These are phyloP conservation scores for Coprinellus micaceus DNA, from an alignment of 768 basidiomycete genomes.

Conservation along the genomic window DNA sequence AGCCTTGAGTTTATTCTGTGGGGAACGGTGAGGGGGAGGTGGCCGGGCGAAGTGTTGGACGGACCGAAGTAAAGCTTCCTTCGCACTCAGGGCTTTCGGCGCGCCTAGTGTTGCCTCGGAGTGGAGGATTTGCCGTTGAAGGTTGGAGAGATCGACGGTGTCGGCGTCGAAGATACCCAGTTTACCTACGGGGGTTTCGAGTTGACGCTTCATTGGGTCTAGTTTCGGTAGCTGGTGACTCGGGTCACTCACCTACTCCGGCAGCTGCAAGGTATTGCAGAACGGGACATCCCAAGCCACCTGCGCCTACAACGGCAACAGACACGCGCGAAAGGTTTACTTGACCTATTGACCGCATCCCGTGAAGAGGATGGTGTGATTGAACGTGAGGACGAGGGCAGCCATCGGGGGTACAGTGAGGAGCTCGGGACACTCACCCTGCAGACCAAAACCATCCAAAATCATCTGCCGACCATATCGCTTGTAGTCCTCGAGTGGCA, in stretches of 20 bases:
- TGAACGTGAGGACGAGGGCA: too few species aligned
- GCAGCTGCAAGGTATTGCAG: slow-evolving; percentile 91
- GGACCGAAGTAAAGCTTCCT: slow-evolving; percentile 62
- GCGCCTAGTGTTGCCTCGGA: slow-evolving; percentile 68
- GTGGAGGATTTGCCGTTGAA: slow-evolving; percentile 92
- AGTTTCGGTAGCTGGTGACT: background rate
- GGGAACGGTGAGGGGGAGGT: background rate
- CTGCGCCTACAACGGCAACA: slow-evolving; percentile 88
- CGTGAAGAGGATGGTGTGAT: too few species aligned
- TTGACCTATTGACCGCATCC: slow-evolving; percentile 49
- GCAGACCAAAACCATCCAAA: slow-evolving; percentile 79
- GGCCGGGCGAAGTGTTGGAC: background rate
- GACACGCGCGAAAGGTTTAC: slow-evolving; percentile 71
- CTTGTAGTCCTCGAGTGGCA: slow-evolving; percentile 66
- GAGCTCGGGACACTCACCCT: too few species aligned
- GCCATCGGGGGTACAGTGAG: too few species aligned
- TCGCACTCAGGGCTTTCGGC: slow-evolving; percentile 81
- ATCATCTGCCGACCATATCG: slow-evolving; percentile 98
- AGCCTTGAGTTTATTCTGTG: slow-evolving; percentile 72
- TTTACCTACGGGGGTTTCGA: slow-evolving; percentile 64
- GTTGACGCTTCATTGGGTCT: too few species aligned
- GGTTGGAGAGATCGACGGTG: slow-evolving; percentile 80
- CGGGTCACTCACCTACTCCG: slow-evolving; percentile 68
- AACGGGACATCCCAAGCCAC: slow-evolving; percentile 93
- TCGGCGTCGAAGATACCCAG: slow-evolving; percentile 91